Conservation (phyloP, 495 filamentous ascomycete genomes). For the Xylaria grammica region DNA sequence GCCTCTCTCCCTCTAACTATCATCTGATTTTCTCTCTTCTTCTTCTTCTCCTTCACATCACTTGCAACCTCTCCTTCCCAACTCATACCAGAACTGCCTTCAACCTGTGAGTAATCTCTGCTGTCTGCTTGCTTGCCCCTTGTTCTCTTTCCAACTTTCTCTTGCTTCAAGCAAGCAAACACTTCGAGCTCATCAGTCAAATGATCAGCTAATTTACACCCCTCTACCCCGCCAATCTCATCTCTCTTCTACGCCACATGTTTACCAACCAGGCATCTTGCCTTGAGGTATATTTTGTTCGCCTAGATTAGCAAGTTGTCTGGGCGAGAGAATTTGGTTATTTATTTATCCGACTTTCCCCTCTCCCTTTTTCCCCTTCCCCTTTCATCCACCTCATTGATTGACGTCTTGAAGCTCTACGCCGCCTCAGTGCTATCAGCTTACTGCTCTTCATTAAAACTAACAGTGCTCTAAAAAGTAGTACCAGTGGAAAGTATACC, state of each 20-base stretch:
- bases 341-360: conserved; percentile 20
- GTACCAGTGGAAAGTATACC: background rate
- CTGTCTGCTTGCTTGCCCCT: background rate
- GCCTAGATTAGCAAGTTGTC: conserved; percentile 15
- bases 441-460: background rate
- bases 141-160: background rate
- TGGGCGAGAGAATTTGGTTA: conserved; percentile 30
- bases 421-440: background rate
- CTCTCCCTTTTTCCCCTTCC: background rate
- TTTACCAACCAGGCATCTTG: conserved; percentile 21
- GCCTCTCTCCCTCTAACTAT: conserved; percentile 19
- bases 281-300: conserved; percentile 37
- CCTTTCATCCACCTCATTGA: background rate
- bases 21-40: background rate
- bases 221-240: conserved; percentile 39
- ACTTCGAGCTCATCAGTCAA: conserved; percentile 4
- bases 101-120: conserved; percentile 10
- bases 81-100: background rate
- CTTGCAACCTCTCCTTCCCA: background rate
- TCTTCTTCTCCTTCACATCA: conserved; percentile 12
- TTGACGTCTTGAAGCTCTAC: background rate
- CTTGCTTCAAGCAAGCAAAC: background rate
- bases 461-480: background rate
- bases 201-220: conserved; percentile 8
- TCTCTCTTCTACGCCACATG: conserved; percentile 18